A percentile compares a stretch with the other conserved stretches of the same genome.
These are phyloP conservation scores for Trichothecium roseum DNA, from an alignment of 2,329 filamentous ascomycete species.

Conservation along the genomic window DNA sequence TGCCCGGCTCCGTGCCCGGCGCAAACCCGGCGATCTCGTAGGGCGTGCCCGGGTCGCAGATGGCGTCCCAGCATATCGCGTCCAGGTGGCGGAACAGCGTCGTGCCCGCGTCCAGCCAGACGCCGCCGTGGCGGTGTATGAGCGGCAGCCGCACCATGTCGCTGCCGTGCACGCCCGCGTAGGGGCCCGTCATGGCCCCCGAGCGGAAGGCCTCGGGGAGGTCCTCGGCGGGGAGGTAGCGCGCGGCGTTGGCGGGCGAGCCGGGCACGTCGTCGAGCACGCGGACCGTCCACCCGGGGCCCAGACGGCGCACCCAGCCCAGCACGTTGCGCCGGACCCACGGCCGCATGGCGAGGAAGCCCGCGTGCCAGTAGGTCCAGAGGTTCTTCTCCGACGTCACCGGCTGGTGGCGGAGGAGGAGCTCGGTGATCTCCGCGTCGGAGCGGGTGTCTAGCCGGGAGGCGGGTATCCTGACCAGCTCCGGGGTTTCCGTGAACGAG, in stretches of 20 bases:
- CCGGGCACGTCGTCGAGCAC: slow-evolving; percentile 24
- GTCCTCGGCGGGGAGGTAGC: slow-evolving; percentile 21
- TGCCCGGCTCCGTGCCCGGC: slow-evolving; percentile 1
- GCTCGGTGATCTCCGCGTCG: slow-evolving; percentile 18
- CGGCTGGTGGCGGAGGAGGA: slow-evolving; percentile 16
- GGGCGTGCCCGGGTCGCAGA: slow-evolving; percentile 22
- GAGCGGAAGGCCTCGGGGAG: slow-evolving; percentile 30
- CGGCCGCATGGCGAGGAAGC: slow-evolving; percentile 18
- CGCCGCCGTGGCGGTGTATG: slow-evolving; percentile 28
- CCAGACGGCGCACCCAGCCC: slow-evolving; percentile 26
- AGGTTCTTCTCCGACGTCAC: slow-evolving; percentile 28
- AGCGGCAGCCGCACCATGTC: slow-evolving; percentile 34
- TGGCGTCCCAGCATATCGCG: slow-evolving; percentile 28
- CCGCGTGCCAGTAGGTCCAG: slow-evolving; percentile 31
- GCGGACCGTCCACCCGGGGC: slow-evolving; percentile 26
- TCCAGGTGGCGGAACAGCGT: slow-evolving; percentile 30
- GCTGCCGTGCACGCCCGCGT: slow-evolving; percentile 30
- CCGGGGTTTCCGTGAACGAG: slow-evolving; percentile 1
- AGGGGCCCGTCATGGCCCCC: slow-evolving; percentile 30
- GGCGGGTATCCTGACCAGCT: slow-evolving; percentile 1
- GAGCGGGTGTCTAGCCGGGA: slow-evolving; percentile 14
- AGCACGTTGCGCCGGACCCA: slow-evolving; percentile 25
- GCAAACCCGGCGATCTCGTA: slow-evolving; percentile 15
- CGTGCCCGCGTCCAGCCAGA: slow-evolving; percentile 32
- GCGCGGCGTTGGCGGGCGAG: slow-evolving; percentile 23